Conservation (phyloP, 2,329 filamentous ascomycete genomes). For the Lomentospora prolificans region DNA sequence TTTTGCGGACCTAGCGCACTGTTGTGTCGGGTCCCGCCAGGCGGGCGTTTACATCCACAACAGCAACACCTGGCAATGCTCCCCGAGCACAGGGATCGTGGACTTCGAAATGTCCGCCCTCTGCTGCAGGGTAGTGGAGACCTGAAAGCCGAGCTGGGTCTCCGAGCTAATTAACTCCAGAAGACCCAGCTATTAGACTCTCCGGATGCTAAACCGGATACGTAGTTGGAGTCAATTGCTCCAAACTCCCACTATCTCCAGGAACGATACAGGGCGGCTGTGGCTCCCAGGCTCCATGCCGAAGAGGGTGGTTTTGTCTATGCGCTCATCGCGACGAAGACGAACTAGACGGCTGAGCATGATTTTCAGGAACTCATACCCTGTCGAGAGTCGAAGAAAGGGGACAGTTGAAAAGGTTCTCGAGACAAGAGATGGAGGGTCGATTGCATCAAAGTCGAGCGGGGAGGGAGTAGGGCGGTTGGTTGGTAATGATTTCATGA, state of each 20-base stretch:
- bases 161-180: background rate
- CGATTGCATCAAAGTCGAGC: background rate
- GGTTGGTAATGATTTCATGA: background rate
- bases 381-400: background rate
- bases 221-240: background rate
- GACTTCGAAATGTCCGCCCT: background rate
- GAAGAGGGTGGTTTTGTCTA: too few species aligned
- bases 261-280: background rate
- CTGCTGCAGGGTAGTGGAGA: background rate
- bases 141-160: background rate
- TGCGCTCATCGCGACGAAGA: too few species aligned
- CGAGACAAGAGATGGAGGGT: background rate
- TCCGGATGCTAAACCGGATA: background rate
- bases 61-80: too few species aligned
- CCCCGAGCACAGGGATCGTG: background rate
- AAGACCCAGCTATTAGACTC: background rate
- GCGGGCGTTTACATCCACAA: background rate
- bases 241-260: background rate
- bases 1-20: background rate
- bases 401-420: background rate
- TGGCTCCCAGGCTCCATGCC: too few species aligned
- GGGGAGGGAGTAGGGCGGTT: slow-evolving; percentile 6
- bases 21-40: background rate
- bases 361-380: background rate
- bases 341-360: too few species aligned